These are phyloP conservation scores for Aspergillus neoniger DNA, from an alignment of 2,329 filamentous ascomycete species.

Conservation along the genomic window DNA sequence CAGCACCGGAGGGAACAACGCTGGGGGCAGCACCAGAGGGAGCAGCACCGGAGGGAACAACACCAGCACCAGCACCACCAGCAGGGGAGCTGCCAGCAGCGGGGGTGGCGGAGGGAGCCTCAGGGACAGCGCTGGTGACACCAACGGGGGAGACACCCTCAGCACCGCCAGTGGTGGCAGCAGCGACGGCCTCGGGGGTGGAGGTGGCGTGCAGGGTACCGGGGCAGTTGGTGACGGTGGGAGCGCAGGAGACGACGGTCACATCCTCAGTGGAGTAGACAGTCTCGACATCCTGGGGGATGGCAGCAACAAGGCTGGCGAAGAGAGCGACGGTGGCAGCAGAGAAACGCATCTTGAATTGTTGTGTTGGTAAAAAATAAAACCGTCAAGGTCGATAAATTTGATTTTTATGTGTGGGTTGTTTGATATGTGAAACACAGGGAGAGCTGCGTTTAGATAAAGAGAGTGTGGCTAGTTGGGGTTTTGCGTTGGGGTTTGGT, in stretches of 20 bases:
- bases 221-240: constrained; percentile 63
- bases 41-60: constrained; percentile 8
- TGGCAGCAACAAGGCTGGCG: constrained; percentile 43
- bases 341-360: constrained; percentile 49
- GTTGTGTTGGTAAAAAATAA: constrained; percentile 25
- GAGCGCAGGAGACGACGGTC: constrained; percentile 64
- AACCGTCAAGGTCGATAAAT: constrained; percentile 35
- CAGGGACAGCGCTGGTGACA: constrained; percentile 9
- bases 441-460: constrained; percentile 14
- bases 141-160: constrained; percentile 9
- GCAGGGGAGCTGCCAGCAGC: constrained; percentile 11
- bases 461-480: constrained; percentile 39
- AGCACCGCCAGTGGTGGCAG: constrained; percentile 12
- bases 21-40: constrained; percentile 10
- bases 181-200: constrained; percentile 27
- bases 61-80: neutral
- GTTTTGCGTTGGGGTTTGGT: neutral
- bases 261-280: constrained; percentile 61
- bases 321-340: constrained; percentile 44
- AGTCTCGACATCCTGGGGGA: constrained; percentile 43
- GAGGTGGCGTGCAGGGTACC: constrained; percentile 25
- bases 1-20: constrained; percentile 15
- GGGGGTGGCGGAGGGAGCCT: constrained; percentile 4
- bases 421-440: constrained; percentile 11
- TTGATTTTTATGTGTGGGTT: constrained; percentile 2